Percentiles rank a stretch among this genome's conserved stretches.
Evolutionary conservation across 2,329 filamentous ascomycete genomes (phyloP).

Genomic region (Polytolypa hystricis): DNA sequence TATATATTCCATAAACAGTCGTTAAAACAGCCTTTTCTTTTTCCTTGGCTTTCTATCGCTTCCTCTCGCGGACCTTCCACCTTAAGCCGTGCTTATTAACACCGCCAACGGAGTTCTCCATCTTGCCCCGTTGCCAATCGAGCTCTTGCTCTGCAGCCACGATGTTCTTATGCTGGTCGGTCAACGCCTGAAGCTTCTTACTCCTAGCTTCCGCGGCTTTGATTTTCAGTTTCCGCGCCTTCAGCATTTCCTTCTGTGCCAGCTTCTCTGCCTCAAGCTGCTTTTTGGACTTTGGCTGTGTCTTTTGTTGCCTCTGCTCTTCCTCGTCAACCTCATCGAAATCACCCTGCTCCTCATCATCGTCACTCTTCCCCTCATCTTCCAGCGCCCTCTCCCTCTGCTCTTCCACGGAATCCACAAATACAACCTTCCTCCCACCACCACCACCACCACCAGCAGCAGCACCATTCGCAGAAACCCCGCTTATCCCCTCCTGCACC

Average conservation of each 20-base stretch:
- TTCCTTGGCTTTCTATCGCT: slow-evolving; percentile 41
- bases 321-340: slow-evolving; percentile 12
- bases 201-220: slow-evolving; percentile 38
- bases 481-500: slow-evolving; percentile 29
- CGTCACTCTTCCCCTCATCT: slow-evolving; percentile 14
- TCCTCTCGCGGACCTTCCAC: slow-evolving; percentile 53
- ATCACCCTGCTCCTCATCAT: slow-evolving; percentile 17
- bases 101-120: slow-evolving; percentile 50
- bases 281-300: slow-evolving; percentile 31
- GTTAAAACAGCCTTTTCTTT: too few species aligned
- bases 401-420: slow-evolving; percentile 28
- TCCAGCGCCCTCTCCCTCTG: slow-evolving; percentile 20
- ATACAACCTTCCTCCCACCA: slow-evolving; percentile 25
- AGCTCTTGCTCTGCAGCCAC: slow-evolving; percentile 45
- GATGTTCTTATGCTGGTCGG: slow-evolving; percentile 45
- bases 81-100: slow-evolving; percentile 53
- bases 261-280: slow-evolving; percentile 33
- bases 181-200: slow-evolving; percentile 41
- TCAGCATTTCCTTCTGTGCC: slow-evolving; percentile 26
- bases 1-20: not conserved
- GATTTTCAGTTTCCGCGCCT: slow-evolving; percentile 37
- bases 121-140: slow-evolving; percentile 49
- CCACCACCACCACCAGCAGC: slow-evolving; percentile 16
- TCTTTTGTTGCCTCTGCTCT: slow-evolving; percentile 12
- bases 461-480: slow-evolving; percentile 17